Percentiles rank a stretch among this genome's conserved stretches.
Conservation (phyloP, 2,329 filamentous ascomycete genomes). For the Ramularia endophylla region DNA sequence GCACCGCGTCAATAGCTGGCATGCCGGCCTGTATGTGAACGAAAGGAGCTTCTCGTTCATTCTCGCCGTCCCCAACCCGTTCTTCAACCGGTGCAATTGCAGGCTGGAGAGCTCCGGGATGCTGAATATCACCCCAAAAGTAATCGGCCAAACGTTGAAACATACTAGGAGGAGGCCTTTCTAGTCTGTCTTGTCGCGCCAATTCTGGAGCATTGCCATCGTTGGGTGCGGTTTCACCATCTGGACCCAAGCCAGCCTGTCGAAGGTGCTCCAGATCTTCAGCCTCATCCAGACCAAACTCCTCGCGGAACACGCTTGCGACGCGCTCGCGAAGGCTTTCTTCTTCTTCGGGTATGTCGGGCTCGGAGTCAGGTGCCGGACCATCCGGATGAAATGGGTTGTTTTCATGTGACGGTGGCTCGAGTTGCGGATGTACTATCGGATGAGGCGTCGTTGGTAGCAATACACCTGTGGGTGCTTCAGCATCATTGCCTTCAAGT, state of each 20-base stretch:
- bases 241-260: constrained; percentile 2
- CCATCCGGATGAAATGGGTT: constrained; percentile 17
- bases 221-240: neutral
- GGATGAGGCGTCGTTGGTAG: neutral
- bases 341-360: constrained; percentile 4
- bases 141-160: constrained; percentile 37
- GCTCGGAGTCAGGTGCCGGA: constrained; percentile 4
- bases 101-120: constrained; percentile 15
- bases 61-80: constrained; percentile 54
- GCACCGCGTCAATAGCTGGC: constrained; percentile 22
- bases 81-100: constrained; percentile 51
- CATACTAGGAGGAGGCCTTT: constrained; percentile 1
- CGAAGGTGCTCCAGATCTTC: constrained; percentile 8
- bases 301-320: constrained; percentile 20
- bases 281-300: constrained; percentile 19
- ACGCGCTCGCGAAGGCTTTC: constrained; percentile 15
- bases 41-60: constrained; percentile 55
- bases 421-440: neutral
- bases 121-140: constrained; percentile 43
- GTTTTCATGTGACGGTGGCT: neutral
- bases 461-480: neutral
- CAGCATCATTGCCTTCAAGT: neutral
- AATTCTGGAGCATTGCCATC: neutral
- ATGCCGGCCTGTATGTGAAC: constrained; percentile 40
- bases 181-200: constrained; percentile 1